Percentiles rank a stretch among this genome's conserved stretches.
These are phyloP conservation scores for Mimosa pudica DNA, from an alignment of 306 rosid species.

Conservation along the genomic window DNA sequence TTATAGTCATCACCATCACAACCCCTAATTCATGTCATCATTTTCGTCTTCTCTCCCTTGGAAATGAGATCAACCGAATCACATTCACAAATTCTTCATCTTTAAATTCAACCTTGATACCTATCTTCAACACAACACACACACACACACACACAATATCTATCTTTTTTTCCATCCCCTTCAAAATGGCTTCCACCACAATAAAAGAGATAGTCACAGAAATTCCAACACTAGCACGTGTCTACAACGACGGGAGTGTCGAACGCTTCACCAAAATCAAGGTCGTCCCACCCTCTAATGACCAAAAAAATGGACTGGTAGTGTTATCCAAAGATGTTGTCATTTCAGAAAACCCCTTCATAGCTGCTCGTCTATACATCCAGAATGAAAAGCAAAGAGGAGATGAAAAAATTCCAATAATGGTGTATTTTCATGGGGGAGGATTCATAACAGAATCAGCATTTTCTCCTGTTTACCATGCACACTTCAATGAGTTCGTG, in stretches of 20 bases:
- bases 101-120: neutral
- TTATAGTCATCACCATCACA: neutral
- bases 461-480: neutral
- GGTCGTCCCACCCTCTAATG: conserved; percentile 28
- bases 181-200: neutral
- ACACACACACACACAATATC: neutral
- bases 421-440: neutral
- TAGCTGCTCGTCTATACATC: neutral
- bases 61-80: neutral
- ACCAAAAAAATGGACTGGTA: neutral
- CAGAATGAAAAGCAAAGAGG: neutral
- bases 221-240: conserved; percentile 26
- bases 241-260: conserved; percentile 42
- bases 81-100: neutral
- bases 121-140: too few species aligned
- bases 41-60: neutral
- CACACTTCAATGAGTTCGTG: neutral
- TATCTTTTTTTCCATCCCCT: neutral
- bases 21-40: neutral
- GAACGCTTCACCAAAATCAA: conserved; percentile 34
- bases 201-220: conserved; percentile 8
- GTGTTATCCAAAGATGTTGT: conserved; percentile 47
- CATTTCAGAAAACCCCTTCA: conserved; percentile 35
- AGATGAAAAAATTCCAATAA: neutral
- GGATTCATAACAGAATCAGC: neutral